Conservation (phyloP, 2,329 filamentous ascomycete genomes). For the Aspergillus proliferans region DNA sequence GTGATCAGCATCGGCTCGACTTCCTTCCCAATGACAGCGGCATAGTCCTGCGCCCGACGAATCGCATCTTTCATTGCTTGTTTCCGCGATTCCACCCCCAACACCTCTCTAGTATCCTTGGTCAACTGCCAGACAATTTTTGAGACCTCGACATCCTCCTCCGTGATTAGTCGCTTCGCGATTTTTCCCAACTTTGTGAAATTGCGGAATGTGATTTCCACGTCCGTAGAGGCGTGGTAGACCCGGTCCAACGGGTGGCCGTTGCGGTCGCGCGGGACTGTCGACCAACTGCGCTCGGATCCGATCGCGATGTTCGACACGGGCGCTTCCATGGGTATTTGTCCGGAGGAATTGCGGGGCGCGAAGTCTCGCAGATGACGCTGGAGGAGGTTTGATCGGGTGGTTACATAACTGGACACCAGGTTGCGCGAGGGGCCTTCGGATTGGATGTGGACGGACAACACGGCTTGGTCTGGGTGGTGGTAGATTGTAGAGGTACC, state of each 20-base stretch:
- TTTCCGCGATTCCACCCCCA: constrained; percentile 16
- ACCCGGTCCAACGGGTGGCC: constrained; percentile 7
- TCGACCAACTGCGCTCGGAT: constrained; percentile 3
- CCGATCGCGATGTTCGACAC: constrained; percentile 13
- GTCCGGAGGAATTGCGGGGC: constrained; percentile 6
- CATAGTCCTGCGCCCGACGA: constrained; percentile 17
- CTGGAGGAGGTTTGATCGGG: constrained; percentile 2
- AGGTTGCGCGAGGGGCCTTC: constrained; percentile 4
- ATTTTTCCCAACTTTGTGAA: constrained; percentile 16
- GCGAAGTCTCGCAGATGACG: constrained; percentile 8
- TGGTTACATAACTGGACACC: constrained; percentile 5
- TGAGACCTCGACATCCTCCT: constrained; percentile 16
- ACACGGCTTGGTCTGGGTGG: constrained; percentile 9
- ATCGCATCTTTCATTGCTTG: constrained; percentile 20
- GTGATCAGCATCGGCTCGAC: constrained; percentile 11
- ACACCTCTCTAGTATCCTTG: constrained; percentile 11
- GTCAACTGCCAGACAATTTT: constrained; percentile 20
- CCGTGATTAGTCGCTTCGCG: constrained; percentile 10
- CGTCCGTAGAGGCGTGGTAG: constrained; percentile 11
- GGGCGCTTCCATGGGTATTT: constrained; percentile 1
- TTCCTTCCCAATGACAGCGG: constrained; percentile 12
- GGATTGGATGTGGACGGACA: constrained; percentile 7
- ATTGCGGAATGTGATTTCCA: constrained; percentile 19
- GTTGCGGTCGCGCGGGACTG: constrained; percentile 2
- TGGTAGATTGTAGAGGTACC: constrained; percentile 10